Percentiles rank a stretch among this genome's conserved stretches.
Evolutionary conservation across 805 yeast species (phyloP).

Genomic region (Kurtzmaniella cleridarum): DNA sequence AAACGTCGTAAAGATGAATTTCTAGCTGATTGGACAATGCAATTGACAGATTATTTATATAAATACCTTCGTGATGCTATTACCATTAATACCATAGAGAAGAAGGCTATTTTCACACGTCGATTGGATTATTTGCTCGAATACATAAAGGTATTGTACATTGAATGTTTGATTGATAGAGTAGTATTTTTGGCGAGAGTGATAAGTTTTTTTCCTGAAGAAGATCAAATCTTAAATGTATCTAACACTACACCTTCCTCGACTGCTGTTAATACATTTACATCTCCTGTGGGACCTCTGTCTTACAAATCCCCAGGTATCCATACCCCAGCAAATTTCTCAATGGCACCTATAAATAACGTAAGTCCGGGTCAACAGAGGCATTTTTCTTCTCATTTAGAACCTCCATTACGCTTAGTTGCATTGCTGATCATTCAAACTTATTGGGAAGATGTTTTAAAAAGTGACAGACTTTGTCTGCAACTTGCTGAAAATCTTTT

Average conservation of each 20-base stretch:
- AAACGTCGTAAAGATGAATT: slow-evolving; percentile 7
- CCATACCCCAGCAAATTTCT: too few relatives aligned
- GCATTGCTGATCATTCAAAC: slow-evolving; percentile 48
- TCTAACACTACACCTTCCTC: too few relatives aligned
- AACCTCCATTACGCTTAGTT: slow-evolving; percentile 16
- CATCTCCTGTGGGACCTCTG: too few relatives aligned
- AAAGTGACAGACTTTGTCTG: slow-evolving; percentile 53
- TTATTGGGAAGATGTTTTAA: slow-evolving; percentile 67
- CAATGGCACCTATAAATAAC: too few relatives aligned
- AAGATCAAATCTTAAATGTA: slow-evolving; percentile 5
- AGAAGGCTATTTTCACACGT: slow-evolving; percentile 37
- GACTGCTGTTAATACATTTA: too few relatives aligned
- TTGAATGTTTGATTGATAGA: slow-evolving; percentile 62
- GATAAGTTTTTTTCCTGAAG: slow-evolving; percentile 42
- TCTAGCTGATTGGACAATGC: slow-evolving; percentile 76
- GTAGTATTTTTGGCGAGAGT: slow-evolving; percentile 60
- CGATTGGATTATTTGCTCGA: slow-evolving; percentile 57
- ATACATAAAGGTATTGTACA: slow-evolving; percentile 58
- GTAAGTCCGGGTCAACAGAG: too few relatives aligned
- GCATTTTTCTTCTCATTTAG: too few relatives aligned
- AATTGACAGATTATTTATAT: slow-evolving; percentile 58
- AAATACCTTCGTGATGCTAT: slow-evolving; percentile 41
- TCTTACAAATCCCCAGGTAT: too few relatives aligned
- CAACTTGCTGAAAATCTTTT: slow-evolving; percentile 58
- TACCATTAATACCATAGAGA: slow-evolving; percentile 19